Evolutionary conservation across 1,139 yeast species (phyloP), one percentile per base, ranked within the genome.

Genomic region (Saccharomyces hybrid): DNA sequence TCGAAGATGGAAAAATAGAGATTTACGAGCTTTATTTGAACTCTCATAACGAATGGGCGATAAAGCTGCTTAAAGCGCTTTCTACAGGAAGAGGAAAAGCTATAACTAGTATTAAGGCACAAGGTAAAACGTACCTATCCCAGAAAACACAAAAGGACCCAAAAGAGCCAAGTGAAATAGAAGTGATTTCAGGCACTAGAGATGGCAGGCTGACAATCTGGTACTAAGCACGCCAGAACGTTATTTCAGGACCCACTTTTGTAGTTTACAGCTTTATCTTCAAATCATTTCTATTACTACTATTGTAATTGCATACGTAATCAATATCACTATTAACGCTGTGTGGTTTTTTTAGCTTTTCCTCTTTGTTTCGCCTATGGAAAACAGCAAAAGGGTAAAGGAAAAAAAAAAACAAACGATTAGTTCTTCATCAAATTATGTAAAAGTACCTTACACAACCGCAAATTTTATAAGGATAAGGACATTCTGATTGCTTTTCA

Each of bases 11-110:
- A 1, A 53, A 53, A 1, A 61, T 77, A 1, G 56, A 60, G 4
- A 48, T 76, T 0, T 62, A 66, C 50, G 73, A 69, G 47, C 57
- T 76, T 25, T 42, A 48, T 2, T 60, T 72, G 64, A 56, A 44
- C 2, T 46, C 59, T 16, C 50, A 48, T 5, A 54, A 54, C 47
- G 31, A 42, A 14, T 72, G 73, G 74, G 53, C 48, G 20, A 49
- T 65, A 50, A 56, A 48, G n/a, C 47, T 54, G 8, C 25, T 63
- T 48, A 63, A 59, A 49, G 53, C 55, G 9, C 55, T 64, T 26
- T 56, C 57, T 32, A 61, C 68, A 23, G 57, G 57, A 2, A 63
- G 59, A 13, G 58, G 57, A 14, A 49, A 41, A 4, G 51, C 49
- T 16, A 59, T 66, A 3, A 57, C 61, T 4, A 55, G 64, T n/a